Evolutionary conservation across 1,284 basidiomycete genomes (phyloP).

Genomic region (Moesziomyces parantarcticus): DNA sequence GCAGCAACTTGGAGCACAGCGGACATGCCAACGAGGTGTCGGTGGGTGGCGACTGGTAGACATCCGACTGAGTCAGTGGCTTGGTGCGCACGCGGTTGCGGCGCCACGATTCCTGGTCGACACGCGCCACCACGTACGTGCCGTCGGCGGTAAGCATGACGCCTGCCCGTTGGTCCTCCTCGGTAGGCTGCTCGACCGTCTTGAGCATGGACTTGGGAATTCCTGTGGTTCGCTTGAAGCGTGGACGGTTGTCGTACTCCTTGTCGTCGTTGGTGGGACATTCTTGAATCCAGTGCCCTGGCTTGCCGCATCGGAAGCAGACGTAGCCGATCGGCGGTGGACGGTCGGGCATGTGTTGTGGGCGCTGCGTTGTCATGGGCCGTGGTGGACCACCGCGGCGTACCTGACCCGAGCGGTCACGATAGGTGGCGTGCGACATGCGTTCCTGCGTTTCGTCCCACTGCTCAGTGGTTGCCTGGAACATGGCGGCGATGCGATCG

Average conservation of each 20-base stretch:
- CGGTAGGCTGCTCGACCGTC: slow-evolving; percentile 79
- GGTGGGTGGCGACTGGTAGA: slow-evolving; percentile 62
- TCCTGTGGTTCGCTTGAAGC: slow-evolving; percentile 97
- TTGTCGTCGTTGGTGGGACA: slow-evolving; percentile 97
- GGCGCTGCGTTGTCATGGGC: slow-evolving; percentile 28
- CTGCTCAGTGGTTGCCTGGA: slow-evolving; percentile 86
- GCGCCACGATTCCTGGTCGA: slow-evolving; percentile 63
- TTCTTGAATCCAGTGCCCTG: slow-evolving; percentile 97
- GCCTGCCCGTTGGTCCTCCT: slow-evolving; percentile 56
- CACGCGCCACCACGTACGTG: slow-evolving; percentile 64
- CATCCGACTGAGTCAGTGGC: slow-evolving; percentile 61
- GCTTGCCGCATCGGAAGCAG: slow-evolving; percentile 98
- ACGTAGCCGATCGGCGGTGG: slow-evolving; percentile 80
- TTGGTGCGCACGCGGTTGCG: slow-evolving; percentile 57
- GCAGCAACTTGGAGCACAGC: slow-evolving; percentile 62
- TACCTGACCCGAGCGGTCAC: slow-evolving; percentile 58
- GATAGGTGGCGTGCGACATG: slow-evolving; percentile 78
- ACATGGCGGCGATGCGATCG: slow-evolving; percentile 85
- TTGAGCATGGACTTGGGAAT: slow-evolving; percentile 97
- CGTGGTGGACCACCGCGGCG: slow-evolving; percentile 58
- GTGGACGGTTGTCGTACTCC: slow-evolving; percentile 90
- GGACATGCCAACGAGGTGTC: slow-evolving; percentile 64
- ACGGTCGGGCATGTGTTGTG: slow-evolving; percentile 47
- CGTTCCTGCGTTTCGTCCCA: slow-evolving; percentile 97
- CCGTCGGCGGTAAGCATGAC: slow-evolving; percentile 67